Percentiles rank a stretch among this genome's conserved stretches.
phyloP scores from a whole-genome alignment of 371 early-diverging fungal species.

The Lichtheimia corymbifera region DNA sequence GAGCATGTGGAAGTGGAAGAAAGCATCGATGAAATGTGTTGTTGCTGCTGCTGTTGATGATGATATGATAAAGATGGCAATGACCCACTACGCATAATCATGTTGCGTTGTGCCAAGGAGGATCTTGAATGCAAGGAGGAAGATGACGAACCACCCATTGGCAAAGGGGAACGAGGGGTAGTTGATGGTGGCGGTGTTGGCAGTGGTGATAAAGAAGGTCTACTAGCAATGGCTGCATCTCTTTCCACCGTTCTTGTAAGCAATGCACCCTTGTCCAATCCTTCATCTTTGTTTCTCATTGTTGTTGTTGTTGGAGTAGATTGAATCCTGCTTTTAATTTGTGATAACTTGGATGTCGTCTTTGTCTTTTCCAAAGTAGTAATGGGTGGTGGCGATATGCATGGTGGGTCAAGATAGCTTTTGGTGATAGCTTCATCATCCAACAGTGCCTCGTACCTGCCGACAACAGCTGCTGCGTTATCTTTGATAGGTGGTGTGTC shows the following conservation, averaged over 20 bases:
- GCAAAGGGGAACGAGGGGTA: slow-evolving; percentile 9
- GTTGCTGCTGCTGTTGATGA: background rate
- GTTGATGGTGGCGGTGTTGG: background rate
- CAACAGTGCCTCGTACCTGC: slow-evolving; percentile 3
- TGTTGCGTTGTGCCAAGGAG: too few species aligned
- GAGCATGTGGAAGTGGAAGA: background rate
- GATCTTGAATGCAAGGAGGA: slow-evolving; percentile 1
- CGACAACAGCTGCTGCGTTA: too few species aligned
- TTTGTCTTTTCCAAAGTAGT: background rate
- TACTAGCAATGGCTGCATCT: background rate
- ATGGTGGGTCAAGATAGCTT: slow-evolving; percentile 10
- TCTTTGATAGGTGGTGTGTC: too few species aligned
- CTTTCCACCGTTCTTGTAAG: background rate
- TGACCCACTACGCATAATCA: too few species aligned
- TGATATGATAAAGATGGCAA: too few species aligned
- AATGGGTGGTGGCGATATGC: background rate
- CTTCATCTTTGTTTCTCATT: background rate
- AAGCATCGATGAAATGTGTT: background rate
- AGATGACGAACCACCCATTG: background rate
- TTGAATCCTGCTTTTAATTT: background rate
- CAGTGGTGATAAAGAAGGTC: too few species aligned
- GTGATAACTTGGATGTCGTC: background rate
- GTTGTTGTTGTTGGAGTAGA: background rate
- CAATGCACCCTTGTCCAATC: background rate
- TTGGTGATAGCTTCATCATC: slow-evolving; percentile 11